Evolutionary conservation across 768 basidiomycete genomes (phyloP).

Genomic region (Tricholoma flavovirens): DNA sequence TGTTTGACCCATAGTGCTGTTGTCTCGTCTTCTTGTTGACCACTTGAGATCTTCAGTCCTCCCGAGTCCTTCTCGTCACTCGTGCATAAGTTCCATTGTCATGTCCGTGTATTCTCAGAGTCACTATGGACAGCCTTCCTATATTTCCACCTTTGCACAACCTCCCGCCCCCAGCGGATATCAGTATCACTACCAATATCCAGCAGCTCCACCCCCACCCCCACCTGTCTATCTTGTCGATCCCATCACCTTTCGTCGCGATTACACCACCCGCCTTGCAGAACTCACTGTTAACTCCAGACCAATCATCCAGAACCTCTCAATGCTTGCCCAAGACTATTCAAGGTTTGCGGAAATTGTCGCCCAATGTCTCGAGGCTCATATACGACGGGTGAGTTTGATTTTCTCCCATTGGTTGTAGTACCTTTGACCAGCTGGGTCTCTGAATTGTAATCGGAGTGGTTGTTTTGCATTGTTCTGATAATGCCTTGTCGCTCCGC

Average conservation of each 20-base stretch:
- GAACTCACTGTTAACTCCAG: slow-evolving; percentile 92
- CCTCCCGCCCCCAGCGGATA: slow-evolving; percentile 35
- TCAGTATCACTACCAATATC: slow-evolving; percentile 39
- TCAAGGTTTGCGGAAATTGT: slow-evolving; percentile 74
- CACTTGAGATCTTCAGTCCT: slow-evolving; percentile 12
- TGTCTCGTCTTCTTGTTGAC: slow-evolving; percentile 7
- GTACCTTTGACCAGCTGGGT: background rate
- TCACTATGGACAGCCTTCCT: slow-evolving; percentile 55
- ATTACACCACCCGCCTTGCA: slow-evolving; percentile 66
- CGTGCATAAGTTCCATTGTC: slow-evolving; percentile 31
- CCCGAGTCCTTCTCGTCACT: background rate
- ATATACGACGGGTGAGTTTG: slow-evolving; percentile 82
- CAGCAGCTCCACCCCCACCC: slow-evolving; percentile 33
- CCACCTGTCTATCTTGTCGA: slow-evolving; percentile 46
- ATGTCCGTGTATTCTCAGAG: slow-evolving; percentile 65
- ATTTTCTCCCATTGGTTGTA: slow-evolving; percentile 7
- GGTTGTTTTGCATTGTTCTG: slow-evolving; percentile 11
- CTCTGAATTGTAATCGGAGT: slow-evolving; percentile 6
- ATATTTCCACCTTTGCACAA: slow-evolving; percentile 43
- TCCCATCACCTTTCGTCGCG: slow-evolving; percentile 70
- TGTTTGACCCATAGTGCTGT: slow-evolving; percentile 10
- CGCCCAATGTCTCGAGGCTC: slow-evolving; percentile 74
- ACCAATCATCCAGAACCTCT: slow-evolving; percentile 88
- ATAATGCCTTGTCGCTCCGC: slow-evolving; percentile 20
- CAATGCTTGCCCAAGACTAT: slow-evolving; percentile 88